Percentiles rank a stretch among this genome's conserved stretches.
phyloP scores from a whole-genome alignment of 2,329 filamentous ascomycete species.

The Lecanicillium sp. region DNA sequence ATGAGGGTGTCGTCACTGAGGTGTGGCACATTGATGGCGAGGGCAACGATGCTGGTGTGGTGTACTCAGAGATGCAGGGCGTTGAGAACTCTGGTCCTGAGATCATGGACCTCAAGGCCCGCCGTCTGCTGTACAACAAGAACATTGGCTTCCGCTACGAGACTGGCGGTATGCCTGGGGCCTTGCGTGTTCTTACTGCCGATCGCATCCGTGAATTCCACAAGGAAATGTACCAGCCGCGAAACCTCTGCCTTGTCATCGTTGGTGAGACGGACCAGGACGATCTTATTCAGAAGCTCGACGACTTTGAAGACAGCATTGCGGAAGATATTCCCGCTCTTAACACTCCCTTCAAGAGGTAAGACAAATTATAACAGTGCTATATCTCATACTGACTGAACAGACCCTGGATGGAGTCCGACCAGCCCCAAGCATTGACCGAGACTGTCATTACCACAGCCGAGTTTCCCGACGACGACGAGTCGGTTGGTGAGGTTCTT shows the following conservation, averaged over 20 bases:
- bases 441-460: conserved; percentile 71
- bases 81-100: conserved; percentile 79
- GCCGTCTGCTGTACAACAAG: conserved; percentile 77
- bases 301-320: conserved; percentile 84
- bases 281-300: conserved; percentile 72
- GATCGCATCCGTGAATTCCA: conserved; percentile 94
- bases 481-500: conserved; percentile 82
- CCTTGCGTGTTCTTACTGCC: conserved; percentile 75
- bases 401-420: conserved; percentile 83
- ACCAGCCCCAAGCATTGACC: conserved; percentile 65
- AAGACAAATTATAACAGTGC: conserved; percentile 7
- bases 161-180: conserved; percentile 95
- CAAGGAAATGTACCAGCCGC: conserved; percentile 94
- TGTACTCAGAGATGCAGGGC: conserved; percentile 98
- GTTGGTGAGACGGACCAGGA: conserved; percentile 86
- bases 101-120: conserved; percentile 79
- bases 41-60: conserved; percentile 91
- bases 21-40: conserved; percentile 93
- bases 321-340: conserved; percentile 72
- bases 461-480: conserved; percentile 94
- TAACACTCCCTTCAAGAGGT: conserved; percentile 68
- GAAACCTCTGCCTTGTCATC: conserved; percentile 85
- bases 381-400: conserved; percentile 1
- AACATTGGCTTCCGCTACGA: conserved; percentile 92
- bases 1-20: conserved; percentile 89